Percentiles rank a stretch among this genome's conserved stretches.
Evolutionary conservation across 768 basidiomycete genomes (phyloP).

Genomic region (Artomyces pyxidatus): DNA sequence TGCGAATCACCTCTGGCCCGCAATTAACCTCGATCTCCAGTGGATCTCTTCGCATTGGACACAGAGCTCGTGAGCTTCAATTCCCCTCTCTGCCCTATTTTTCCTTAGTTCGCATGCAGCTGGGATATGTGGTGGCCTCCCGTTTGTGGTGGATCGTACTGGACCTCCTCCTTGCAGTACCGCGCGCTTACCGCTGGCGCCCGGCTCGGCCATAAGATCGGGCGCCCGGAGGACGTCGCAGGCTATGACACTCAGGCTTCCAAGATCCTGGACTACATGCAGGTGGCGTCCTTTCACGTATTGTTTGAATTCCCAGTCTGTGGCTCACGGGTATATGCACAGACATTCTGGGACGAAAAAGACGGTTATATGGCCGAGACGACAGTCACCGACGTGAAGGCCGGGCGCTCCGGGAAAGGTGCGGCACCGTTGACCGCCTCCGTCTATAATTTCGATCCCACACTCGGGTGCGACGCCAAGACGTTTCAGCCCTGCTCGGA

Average conservation of each 20-base stretch:
- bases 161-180: conserved; percentile 8
- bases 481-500: conserved; percentile 12
- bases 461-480: conserved; percentile 4
- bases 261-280: conserved; percentile 9
- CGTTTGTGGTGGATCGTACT: conserved; percentile 6
- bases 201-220: conserved; percentile 3
- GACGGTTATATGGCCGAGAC: conserved; percentile 9
- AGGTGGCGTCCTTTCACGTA: background rate
- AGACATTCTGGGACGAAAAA: conserved; percentile 10
- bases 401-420: conserved; percentile 8
- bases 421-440: background rate
- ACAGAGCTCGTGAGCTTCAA: conserved; percentile 7
- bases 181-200: conserved; percentile 5
- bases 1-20: conserved; percentile 2
- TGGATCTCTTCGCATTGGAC: conserved; percentile 7
- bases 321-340: background rate
- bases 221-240: background rate
- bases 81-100: background rate
- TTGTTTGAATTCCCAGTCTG: too few species aligned
- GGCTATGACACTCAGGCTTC: conserved; percentile 1
- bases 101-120: background rate
- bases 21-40: conserved; percentile 10
- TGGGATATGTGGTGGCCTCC: conserved; percentile 9
- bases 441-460: conserved; percentile 10
- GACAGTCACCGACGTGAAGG: conserved; percentile 5